phyloP scores from a whole-genome alignment of 257 asterid genomes.

The Primulina tabacum region DNA sequence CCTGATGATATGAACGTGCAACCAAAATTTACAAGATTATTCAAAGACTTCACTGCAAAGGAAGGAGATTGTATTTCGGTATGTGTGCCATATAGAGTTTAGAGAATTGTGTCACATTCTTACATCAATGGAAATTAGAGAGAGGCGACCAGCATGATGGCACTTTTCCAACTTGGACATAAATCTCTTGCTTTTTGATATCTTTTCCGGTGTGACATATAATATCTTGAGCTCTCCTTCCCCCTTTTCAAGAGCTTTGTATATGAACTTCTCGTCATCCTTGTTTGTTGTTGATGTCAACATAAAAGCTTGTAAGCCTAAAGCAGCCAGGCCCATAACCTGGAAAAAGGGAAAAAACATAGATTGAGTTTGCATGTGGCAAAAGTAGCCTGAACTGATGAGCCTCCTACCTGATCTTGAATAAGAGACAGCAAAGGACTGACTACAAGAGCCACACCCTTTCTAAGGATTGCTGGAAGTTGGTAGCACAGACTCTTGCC shows the following conservation, averaged over 20 bases:
- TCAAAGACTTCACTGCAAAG: constrained; percentile 4
- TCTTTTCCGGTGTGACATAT: constrained; percentile 96
- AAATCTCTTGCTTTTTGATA: constrained; percentile 96
- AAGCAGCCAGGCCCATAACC: constrained; percentile 94
- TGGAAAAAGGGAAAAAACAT: constrained; percentile 33
- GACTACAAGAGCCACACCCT: constrained; percentile 86
- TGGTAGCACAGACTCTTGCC: constrained; percentile 98
- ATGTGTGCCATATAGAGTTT: neutral
- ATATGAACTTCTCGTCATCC: constrained; percentile 85
- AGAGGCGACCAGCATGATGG: constrained; percentile 86
- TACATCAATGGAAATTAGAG: constrained; percentile 92
- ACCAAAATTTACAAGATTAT: neutral
- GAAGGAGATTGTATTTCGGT: neutral
- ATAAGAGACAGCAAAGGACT: constrained; percentile 95
- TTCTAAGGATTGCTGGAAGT: constrained; percentile 83
- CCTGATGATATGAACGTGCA: no score
- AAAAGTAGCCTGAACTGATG: neutral
- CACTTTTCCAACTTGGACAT: constrained; percentile 97
- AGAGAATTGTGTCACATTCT: constrained; percentile 31
- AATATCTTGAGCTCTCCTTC: constrained; percentile 75
- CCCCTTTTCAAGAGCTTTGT: constrained; percentile 89
- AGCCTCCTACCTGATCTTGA: constrained; percentile 77
- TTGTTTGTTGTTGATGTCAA: constrained; percentile 77
- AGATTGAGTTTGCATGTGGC: constrained; percentile 2
- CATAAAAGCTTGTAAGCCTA: constrained; percentile 85